Percentiles rank a stretch among this genome's conserved stretches.
Conservation (phyloP, 345 rosid genomes). For the Eucalyptus sp. region DNA sequence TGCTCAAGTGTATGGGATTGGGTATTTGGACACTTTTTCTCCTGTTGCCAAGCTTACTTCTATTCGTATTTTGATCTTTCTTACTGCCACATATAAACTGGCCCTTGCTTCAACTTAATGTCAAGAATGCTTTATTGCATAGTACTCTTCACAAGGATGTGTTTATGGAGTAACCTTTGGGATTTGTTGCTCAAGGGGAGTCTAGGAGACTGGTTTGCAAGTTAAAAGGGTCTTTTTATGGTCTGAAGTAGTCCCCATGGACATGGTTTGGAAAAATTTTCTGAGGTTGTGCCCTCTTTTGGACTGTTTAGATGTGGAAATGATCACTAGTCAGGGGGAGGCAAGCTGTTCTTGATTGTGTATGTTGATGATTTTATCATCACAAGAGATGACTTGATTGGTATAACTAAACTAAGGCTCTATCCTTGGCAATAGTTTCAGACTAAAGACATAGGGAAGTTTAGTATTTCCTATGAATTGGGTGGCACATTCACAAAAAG, state of each 20-base stretch:
- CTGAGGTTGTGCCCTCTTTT: neutral
- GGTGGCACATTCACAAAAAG: neutral
- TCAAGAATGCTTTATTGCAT: neutral
- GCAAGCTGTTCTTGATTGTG: neutral
- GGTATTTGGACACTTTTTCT: neutral
- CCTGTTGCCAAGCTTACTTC: neutral
- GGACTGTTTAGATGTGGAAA: neutral
- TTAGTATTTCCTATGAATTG: neutral
- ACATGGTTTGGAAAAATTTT: neutral
- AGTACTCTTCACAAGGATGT: neutral
- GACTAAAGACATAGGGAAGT: neutral
- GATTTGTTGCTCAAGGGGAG: neutral
- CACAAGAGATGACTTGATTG: neutral
- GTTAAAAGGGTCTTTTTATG: neutral
- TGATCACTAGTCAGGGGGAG: neutral
- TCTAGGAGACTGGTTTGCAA: neutral
- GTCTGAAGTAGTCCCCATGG: neutral
- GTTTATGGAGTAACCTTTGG: neutral
- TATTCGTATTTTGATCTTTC: neutral
- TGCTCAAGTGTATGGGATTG: neutral
- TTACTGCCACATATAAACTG: neutral
- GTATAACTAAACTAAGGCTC: neutral
- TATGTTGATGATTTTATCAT: neutral
- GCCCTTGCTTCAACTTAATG: neutral
- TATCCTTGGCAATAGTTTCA: neutral